Evolutionary conservation across 176 grass and related monocot genomes (phyloP).

Genomic region (Tuctoria greenei): DNA sequence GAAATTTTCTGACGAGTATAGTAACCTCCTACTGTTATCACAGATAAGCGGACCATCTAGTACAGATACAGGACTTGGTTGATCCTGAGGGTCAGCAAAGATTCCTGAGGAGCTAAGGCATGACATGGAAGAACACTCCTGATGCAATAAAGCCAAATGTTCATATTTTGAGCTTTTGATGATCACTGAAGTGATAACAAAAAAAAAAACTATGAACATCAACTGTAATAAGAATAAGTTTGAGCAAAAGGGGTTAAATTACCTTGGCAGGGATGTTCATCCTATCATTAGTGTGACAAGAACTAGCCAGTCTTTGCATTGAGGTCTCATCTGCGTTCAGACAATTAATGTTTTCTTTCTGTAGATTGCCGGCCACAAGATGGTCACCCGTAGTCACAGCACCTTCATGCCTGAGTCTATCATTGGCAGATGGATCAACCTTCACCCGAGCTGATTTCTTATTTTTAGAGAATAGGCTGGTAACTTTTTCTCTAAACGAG

Average conservation of each 20-base stretch:
- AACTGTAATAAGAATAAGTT: background rate
- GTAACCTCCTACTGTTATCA: constrained; percentile 50
- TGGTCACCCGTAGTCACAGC: constrained; percentile 22
- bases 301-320: constrained; percentile 29
- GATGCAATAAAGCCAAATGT: constrained; percentile 33
- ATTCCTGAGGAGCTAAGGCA: constrained; percentile 38
- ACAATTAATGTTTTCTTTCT: constrained; percentile 6
- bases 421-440: constrained; percentile 30
- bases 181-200: background rate
- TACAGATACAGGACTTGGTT: constrained; percentile 76
- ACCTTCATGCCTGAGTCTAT: constrained; percentile 21
- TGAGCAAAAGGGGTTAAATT: constrained; percentile 6
- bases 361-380: constrained; percentile 19
- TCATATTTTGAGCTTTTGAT: constrained; percentile 15
- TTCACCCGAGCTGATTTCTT: constrained; percentile 52
- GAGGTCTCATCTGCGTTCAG: constrained; percentile 28
- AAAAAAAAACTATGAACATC: background rate
- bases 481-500: constrained; percentile 77
- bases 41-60: constrained; percentile 60
- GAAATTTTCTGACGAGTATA: constrained; percentile 51
- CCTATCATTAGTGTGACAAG: constrained; percentile 32
- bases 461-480: constrained; percentile 77
- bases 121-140: constrained; percentile 53
- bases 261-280: constrained; percentile 55
- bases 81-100: constrained; percentile 47